These are phyloP conservation scores for Macrocystidia cucumis DNA, from an alignment of 1,284 basidiomycete genomes.

Conservation along the genomic window DNA sequence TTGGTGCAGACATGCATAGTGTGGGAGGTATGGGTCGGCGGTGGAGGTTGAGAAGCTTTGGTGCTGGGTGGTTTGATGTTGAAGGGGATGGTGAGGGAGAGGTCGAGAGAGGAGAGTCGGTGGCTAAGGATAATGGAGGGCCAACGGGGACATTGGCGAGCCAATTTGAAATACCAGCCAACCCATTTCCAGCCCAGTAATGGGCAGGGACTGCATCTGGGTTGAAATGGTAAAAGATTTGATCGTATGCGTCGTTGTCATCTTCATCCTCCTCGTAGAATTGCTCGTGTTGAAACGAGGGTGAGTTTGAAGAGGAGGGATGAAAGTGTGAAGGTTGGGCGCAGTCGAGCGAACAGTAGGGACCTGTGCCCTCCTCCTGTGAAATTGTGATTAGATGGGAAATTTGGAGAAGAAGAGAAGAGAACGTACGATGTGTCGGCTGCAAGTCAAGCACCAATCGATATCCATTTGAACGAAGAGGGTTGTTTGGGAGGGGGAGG, in stretches of 20 bases:
- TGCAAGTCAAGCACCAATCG: slow-evolving; percentile 62
- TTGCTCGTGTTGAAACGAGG: no score
- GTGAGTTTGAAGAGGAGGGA: slow-evolving; percentile 3
- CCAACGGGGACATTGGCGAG: slow-evolving; percentile 25
- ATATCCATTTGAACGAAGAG: slow-evolving; percentile 39
- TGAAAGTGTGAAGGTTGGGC: slow-evolving; percentile 17
- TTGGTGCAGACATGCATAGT: slow-evolving; percentile 34
- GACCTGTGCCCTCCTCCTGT: slow-evolving; percentile 32
- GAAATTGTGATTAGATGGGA: slow-evolving; percentile 4
- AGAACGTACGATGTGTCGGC: slow-evolving; percentile 41
- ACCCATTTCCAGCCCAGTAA: slow-evolving; percentile 18
- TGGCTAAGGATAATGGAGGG: slow-evolving; percentile 16
- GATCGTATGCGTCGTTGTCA: slow-evolving; percentile 13
- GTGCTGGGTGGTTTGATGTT: slow-evolving; percentile 21
- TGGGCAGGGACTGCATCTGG: slow-evolving; percentile 10
- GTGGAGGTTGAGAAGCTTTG: slow-evolving; percentile 31
- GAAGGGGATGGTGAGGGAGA: slow-evolving; percentile 12
- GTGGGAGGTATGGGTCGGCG: slow-evolving; percentile 34
- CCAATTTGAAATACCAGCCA: slow-evolving; percentile 29
- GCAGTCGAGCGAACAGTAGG: slow-evolving; percentile 54
- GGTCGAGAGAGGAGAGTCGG: slow-evolving; percentile 10
- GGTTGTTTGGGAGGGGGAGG: slow-evolving; percentile 5
- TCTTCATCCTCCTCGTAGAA: slow-evolving; percentile 11
- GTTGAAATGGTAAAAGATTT: slow-evolving; percentile 14
- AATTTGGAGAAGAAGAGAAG: slow-evolving; percentile 3